phyloP scores from a whole-genome alignment of 495 filamentous ascomycete genomes.

The Geoglossum glabrum region DNA sequence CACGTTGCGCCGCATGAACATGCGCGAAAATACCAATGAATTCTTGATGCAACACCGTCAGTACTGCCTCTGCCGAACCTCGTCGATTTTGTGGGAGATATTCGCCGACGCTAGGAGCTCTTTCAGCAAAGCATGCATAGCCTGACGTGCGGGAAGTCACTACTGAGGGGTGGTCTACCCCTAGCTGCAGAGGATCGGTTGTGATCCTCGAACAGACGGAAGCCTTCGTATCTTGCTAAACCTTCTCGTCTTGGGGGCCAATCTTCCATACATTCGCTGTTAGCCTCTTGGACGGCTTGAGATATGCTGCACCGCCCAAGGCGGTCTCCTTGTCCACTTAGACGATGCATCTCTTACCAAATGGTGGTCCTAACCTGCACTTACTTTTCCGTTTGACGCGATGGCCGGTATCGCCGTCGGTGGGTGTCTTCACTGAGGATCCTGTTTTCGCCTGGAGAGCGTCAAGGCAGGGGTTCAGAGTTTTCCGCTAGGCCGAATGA shows the following conservation, averaged over 20 bases:
- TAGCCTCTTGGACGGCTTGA: background rate
- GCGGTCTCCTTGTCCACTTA: background rate
- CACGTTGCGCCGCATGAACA: background rate
- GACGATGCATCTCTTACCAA: background rate
- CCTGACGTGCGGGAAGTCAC: background rate
- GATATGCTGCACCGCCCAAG: background rate
- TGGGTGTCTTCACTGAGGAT: background rate
- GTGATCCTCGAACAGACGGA: background rate
- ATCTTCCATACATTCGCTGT: background rate
- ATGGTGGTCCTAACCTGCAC: background rate
- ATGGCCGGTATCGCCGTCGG: background rate
- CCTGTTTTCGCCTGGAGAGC: no score
- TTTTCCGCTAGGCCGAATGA: no score
- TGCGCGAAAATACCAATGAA: background rate
- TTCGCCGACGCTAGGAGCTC: background rate
- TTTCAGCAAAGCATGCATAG: background rate
- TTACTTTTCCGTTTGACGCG: background rate
- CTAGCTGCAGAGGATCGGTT: background rate
- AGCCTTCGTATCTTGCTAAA: background rate
- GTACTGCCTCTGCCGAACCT: background rate
- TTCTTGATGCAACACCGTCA: background rate
- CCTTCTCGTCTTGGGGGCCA: background rate
- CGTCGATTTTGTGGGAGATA: background rate
- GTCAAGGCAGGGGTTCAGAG: no score
- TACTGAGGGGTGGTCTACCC: no score